Evolutionary conservation across 768 basidiomycete species (phyloP).

Genomic region (Pisolithus orientalis): DNA sequence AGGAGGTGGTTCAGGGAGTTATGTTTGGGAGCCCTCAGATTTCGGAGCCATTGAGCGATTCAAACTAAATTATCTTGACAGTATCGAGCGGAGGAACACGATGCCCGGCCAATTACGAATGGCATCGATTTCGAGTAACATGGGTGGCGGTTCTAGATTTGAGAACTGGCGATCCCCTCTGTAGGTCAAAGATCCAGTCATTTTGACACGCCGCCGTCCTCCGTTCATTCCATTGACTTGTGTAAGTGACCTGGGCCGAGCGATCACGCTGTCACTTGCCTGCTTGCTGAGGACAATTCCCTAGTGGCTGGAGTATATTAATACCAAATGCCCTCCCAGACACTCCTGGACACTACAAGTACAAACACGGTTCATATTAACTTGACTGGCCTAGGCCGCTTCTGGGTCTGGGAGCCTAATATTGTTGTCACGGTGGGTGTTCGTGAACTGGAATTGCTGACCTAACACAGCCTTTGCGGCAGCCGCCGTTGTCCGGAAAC

Average conservation of each 20-base stretch:
- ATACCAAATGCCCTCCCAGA: too few species aligned
- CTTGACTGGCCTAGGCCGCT: background rate
- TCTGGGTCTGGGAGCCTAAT: background rate
- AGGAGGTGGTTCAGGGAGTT: slow-evolving; percentile 46
- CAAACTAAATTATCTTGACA: slow-evolving; percentile 76
- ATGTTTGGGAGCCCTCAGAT: slow-evolving; percentile 85
- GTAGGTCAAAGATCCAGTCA: slow-evolving; percentile 47
- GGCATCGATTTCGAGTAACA: slow-evolving; percentile 79
- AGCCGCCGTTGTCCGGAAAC: background rate
- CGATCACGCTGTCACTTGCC: slow-evolving; percentile 87
- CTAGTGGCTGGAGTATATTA: too few species aligned
- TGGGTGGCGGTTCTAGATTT: slow-evolving; percentile 71
- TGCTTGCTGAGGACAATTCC: slow-evolving; percentile 96
- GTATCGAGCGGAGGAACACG: slow-evolving; percentile 69
- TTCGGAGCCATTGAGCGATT: slow-evolving; percentile 83
- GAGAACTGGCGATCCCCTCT: slow-evolving; percentile 61
- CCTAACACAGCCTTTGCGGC: background rate
- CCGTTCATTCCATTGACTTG: slow-evolving; percentile 77
- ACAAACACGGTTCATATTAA: too few species aligned
- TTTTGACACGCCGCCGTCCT: slow-evolving; percentile 72
- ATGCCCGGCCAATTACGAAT: slow-evolving; percentile 86
- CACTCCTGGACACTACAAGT: too few species aligned
- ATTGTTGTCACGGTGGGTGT: background rate
- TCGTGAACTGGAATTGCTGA: background rate
- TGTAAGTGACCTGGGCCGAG: slow-evolving; percentile 69